Percentiles rank a stretch among this genome's conserved stretches.
Evolutionary conservation across 208 protist genomes (phyloP).

Genomic region (Crithidia sp.): DNA sequence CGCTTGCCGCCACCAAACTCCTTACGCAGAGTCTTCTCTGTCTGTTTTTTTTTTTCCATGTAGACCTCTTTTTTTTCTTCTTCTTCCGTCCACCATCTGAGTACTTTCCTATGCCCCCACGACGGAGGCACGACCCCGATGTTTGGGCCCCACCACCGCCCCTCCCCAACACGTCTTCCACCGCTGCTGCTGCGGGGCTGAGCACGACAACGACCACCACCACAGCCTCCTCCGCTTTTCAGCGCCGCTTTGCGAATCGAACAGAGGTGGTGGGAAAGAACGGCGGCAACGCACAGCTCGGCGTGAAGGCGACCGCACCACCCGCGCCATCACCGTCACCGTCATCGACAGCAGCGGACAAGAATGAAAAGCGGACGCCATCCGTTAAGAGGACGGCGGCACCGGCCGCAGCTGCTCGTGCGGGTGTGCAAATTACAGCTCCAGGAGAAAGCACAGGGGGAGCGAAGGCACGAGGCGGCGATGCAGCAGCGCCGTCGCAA

Average conservation of each 20-base stretch:
- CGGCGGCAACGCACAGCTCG: slow-evolving; percentile 51
- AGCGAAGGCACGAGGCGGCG: background rate
- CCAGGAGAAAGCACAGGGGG: background rate
- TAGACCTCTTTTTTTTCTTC: slow-evolving; percentile 20
- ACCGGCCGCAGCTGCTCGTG: no score
- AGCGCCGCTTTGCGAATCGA: slow-evolving; percentile 67
- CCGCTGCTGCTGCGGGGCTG: background rate
- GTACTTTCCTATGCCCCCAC: slow-evolving; percentile 14
- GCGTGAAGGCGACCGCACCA: background rate
- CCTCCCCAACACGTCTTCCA: background rate
- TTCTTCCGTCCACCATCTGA: background rate
- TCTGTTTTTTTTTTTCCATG: slow-evolving; percentile 2
- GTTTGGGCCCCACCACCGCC: slow-evolving; percentile 74
- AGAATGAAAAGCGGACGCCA: background rate
- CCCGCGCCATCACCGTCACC: background rate
- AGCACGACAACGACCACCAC: background rate
- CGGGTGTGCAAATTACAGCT: background rate
- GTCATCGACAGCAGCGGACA: background rate
- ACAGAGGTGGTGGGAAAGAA: slow-evolving; percentile 61
- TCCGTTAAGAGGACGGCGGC: background rate
- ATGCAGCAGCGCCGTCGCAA: no score
- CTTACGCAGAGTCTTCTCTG: no score
- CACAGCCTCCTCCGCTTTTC: slow-evolving; percentile 41
- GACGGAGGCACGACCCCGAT: slow-evolving; percentile 59
- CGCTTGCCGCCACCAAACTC: no score